Conservation (phyloP, 441 rosid genomes). For the Adansonia madagascariensis region DNA sequence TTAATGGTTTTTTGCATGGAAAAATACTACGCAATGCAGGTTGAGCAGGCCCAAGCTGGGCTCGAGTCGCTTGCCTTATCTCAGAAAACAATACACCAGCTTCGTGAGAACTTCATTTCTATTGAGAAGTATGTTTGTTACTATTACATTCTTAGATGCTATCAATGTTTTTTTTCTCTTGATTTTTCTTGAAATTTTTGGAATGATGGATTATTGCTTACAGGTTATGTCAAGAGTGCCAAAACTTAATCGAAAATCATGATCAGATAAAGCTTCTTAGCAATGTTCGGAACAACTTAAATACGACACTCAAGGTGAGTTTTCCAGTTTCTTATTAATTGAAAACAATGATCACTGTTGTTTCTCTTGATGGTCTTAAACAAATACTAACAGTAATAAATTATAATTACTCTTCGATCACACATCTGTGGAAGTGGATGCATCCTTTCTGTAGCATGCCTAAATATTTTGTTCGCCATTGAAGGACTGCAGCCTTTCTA, state of each 20-base stretch:
- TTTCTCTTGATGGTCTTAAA: conserved; percentile 4
- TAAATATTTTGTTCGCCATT: conserved; percentile 1
- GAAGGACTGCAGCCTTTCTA: background rate
- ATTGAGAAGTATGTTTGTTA: conserved; percentile 70
- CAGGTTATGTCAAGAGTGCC: conserved; percentile 97
- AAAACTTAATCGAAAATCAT: conserved; percentile 93
- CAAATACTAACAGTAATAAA: background rate
- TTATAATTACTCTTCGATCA: conserved; percentile 1
- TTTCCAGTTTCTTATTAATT: conserved; percentile 2
- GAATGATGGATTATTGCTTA: conserved; percentile 27
- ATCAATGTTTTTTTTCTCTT: background rate
- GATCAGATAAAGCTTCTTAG: conserved; percentile 98
- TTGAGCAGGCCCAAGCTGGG: conserved; percentile 90
- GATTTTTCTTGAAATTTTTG: background rate
- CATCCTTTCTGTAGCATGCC: background rate
- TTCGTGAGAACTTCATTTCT: conserved; percentile 79
- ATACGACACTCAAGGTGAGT: conserved; percentile 82
- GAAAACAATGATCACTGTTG: background rate
- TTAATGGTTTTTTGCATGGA: conserved; percentile 4
- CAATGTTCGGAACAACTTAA: conserved; percentile 91
- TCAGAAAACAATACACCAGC: conserved; percentile 69
- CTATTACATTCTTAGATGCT: conserved; percentile 18
- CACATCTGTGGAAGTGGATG: background rate
- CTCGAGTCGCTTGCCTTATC: conserved; percentile 74
- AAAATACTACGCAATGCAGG: conserved; percentile 45